A percentile compares a stretch with the other conserved stretches of the same genome.
phyloP scores from a whole-genome alignment of 2,329 filamentous ascomycete species.

The Venturia carpophila region DNA sequence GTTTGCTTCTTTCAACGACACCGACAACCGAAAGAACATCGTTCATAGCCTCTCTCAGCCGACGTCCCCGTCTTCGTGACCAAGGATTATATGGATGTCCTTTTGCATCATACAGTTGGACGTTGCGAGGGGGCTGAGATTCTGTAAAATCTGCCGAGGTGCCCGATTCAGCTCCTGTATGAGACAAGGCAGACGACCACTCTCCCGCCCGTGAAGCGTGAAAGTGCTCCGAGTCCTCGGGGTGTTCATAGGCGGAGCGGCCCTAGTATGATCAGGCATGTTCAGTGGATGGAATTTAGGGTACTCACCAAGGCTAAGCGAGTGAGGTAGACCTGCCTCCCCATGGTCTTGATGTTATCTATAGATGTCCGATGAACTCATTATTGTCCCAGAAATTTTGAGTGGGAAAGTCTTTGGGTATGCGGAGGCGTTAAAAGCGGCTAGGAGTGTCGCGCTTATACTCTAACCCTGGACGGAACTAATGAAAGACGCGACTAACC shows the following conservation, averaged over 20 bases:
- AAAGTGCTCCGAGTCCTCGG: constrained; percentile 22
- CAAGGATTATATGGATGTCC: constrained; percentile 38
- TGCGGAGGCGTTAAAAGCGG: neutral
- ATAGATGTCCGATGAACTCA: neutral
- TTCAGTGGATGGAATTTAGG: neutral
- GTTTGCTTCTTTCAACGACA: constrained; percentile 34
- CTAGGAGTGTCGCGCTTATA: neutral
- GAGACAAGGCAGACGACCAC: constrained; percentile 6
- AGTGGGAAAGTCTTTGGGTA: neutral
- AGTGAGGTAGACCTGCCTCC: constrained; percentile 17
- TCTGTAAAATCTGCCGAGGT: neutral
- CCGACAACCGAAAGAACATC: constrained; percentile 41
- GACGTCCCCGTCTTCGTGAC: constrained; percentile 33
- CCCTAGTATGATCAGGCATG: constrained; percentile 26
- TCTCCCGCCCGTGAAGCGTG: constrained; percentile 20
- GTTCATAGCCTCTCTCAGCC: constrained; percentile 39
- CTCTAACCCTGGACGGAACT: no score
- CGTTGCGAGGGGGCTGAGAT: constrained; percentile 19
- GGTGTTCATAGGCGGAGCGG: constrained; percentile 34
- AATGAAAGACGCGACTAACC: no score
- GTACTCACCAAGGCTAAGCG: constrained; percentile 17
- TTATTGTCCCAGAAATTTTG: neutral
- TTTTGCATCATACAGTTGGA: constrained; percentile 38
- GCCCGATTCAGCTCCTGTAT: constrained; percentile 23
- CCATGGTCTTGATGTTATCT: constrained; percentile 15